A percentile compares a stretch with the other conserved stretches of the same genome.
Evolutionary conservation across 768 basidiomycete genomes (phyloP).

Genomic region (Leccinum ochraceum): DNA sequence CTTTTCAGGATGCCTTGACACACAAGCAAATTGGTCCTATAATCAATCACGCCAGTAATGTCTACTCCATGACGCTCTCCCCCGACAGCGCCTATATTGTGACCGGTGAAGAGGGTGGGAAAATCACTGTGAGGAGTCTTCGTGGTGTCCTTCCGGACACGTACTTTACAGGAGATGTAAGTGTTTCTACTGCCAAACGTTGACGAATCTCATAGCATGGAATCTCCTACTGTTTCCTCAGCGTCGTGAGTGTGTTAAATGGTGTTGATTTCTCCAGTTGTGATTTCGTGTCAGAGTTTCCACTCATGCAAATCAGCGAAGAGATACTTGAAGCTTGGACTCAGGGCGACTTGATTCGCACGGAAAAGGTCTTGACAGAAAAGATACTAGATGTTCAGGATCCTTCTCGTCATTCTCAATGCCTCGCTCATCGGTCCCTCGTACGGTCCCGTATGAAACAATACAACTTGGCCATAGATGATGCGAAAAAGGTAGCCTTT

Average conservation of each 20-base stretch:
- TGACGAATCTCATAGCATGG: neutral
- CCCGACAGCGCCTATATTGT: neutral
- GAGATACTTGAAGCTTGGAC: slow-evolving; percentile 1
- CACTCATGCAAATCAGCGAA: neutral
- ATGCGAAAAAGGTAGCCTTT: too few species aligned
- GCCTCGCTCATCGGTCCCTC: slow-evolving; percentile 4
- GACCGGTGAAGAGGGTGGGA: neutral
- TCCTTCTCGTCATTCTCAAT: neutral
- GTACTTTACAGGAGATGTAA: slow-evolving; percentile 1
- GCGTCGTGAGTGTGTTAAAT: neutral
- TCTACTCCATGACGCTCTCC: slow-evolving; percentile 3
- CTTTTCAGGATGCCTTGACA: neutral
- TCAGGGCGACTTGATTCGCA: neutral
- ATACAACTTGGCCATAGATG: too few species aligned
- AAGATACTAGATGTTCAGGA: neutral
- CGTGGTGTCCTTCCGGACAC: neutral
- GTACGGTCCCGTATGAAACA: too few species aligned
- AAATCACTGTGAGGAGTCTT: neutral
- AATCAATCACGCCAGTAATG: neutral
- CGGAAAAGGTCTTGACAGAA: slow-evolving; percentile 1
- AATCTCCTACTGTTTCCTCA: too few species aligned
- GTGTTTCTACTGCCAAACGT: neutral
- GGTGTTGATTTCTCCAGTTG: neutral
- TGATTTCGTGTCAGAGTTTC: neutral
- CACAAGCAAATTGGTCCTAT: neutral